These are phyloP conservation scores for Baudoinia panamericana DNA, from an alignment of 495 filamentous ascomycete genomes.

Conservation along the genomic window DNA sequence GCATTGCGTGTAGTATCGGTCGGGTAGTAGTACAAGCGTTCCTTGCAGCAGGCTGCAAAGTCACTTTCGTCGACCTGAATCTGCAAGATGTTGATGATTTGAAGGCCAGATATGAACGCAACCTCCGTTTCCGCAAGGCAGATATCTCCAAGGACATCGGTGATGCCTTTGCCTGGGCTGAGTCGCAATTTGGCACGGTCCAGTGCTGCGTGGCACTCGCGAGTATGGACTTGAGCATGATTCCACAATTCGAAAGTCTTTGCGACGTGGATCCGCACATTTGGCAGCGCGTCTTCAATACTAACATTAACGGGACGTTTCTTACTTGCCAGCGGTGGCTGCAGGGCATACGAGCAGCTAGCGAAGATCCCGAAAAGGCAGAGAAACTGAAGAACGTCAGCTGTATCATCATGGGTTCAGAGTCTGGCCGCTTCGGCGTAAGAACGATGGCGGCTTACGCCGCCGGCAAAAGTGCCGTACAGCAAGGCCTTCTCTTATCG, in stretches of 20 bases:
- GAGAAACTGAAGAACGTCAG: constrained; percentile 25
- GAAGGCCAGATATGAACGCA: background rate
- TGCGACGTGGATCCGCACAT: constrained; percentile 29
- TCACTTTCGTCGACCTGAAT: constrained; percentile 30
- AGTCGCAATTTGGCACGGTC: constrained; percentile 23
- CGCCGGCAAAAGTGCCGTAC: constrained; percentile 32
- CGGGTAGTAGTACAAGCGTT: constrained; percentile 28
- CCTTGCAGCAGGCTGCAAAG: constrained; percentile 29
- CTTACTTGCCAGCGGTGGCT: constrained; percentile 31
- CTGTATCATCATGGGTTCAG: constrained; percentile 33
- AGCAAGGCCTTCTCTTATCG: constrained; percentile 30
- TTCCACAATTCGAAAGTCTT: constrained; percentile 26
- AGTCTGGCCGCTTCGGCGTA: constrained; percentile 34
- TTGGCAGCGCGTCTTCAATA: constrained; percentile 28
- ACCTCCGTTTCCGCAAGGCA: constrained; percentile 11
- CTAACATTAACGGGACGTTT: constrained; percentile 35
- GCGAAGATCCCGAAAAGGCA: background rate
- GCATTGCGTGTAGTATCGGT: constrained; percentile 19
- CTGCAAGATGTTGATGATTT: constrained; percentile 9
- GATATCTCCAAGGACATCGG: constrained; percentile 28
- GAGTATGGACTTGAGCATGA: constrained; percentile 29
- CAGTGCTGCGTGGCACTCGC: constrained; percentile 33
- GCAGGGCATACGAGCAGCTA: constrained; percentile 12
- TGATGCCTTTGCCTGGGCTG: constrained; percentile 24
- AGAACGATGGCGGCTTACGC: constrained; percentile 32